These are phyloP conservation scores for Obba rivulosa DNA, from an alignment of 768 basidiomycete genomes.

Conservation along the genomic window DNA sequence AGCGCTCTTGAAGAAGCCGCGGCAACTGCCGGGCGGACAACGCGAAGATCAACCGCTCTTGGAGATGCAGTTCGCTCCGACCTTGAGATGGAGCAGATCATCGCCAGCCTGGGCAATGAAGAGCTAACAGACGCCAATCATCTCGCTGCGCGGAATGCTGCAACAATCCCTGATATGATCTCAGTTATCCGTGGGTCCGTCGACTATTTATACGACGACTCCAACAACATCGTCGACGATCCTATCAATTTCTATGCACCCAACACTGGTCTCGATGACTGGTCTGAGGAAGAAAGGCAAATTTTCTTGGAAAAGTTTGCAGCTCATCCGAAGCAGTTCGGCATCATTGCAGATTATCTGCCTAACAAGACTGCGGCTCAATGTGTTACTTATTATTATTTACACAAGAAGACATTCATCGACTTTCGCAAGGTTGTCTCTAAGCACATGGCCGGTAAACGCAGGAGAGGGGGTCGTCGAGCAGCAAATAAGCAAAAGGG, in stretches of 20 bases:
- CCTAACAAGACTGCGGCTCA: constrained; percentile 82
- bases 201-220: constrained; percentile 73
- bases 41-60: constrained; percentile 67
- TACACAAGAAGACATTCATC: constrained; percentile 85
- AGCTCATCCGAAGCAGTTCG: constrained; percentile 89
- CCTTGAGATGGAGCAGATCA: constrained; percentile 95
- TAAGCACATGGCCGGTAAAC: constrained; percentile 60
- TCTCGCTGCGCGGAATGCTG: constrained; percentile 81
- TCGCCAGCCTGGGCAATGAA: constrained; percentile 88
- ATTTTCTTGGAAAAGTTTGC: constrained; percentile 80
- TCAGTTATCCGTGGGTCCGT: constrained; percentile 57
- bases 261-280: constrained; percentile 70
- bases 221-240: constrained; percentile 73
- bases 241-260: constrained; percentile 74
- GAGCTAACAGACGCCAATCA: constrained; percentile 90
- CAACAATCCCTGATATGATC: constrained; percentile 88
- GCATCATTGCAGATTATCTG: constrained; percentile 76
- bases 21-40: constrained; percentile 49
- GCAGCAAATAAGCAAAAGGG: constrained; percentile 70
- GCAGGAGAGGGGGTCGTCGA: constrained; percentile 52
- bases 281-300: constrained; percentile 82
- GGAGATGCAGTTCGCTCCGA: constrained; percentile 93
- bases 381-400: constrained; percentile 91
- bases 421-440: constrained; percentile 78
- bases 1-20: constrained; percentile 38